Evolutionary conservation across 1,284 basidiomycete species (phyloP).

Genomic region (Leccinum ponderosum): DNA sequence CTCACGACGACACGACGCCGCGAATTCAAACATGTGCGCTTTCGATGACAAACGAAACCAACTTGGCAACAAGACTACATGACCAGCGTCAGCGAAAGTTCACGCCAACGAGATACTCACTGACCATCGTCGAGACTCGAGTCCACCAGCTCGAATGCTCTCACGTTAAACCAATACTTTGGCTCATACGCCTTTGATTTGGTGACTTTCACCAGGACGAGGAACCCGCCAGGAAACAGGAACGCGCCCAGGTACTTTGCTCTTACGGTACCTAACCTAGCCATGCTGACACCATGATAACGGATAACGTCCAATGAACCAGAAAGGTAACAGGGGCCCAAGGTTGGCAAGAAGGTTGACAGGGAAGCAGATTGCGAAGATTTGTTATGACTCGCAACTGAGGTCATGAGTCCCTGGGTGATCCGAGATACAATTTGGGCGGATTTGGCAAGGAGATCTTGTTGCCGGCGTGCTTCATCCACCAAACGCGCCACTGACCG

Average conservation of each 20-base stretch:
- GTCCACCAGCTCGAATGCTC: slow-evolving; percentile 71
- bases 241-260: slow-evolving; percentile 90
- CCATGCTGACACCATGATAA: slow-evolving; percentile 46
- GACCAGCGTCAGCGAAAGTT: slow-evolving; percentile 4
- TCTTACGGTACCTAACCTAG: slow-evolving; percentile 51
- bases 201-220: slow-evolving; percentile 83
- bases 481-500: slow-evolving; percentile 56
- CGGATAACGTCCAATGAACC: slow-evolving; percentile 86
- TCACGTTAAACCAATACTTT: slow-evolving; percentile 81
- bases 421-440: slow-evolving; percentile 72
- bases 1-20: slow-evolving; percentile 78
- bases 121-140: slow-evolving; percentile 62
- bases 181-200: slow-evolving; percentile 84
- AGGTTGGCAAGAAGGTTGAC: slow-evolving; percentile 59
- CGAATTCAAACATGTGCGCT: slow-evolving; percentile 79
- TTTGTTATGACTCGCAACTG: slow-evolving; percentile 35
- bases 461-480: slow-evolving; percentile 64
- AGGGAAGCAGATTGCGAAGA: slow-evolving; percentile 40
- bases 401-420: slow-evolving; percentile 34
- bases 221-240: slow-evolving; percentile 81
- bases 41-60: slow-evolving; percentile 74
- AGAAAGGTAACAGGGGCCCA: slow-evolving; percentile 75
- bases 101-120: slow-evolving; percentile 23
- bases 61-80: slow-evolving; percentile 70
- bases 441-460: slow-evolving; percentile 68